Evolutionary conservation across 495 filamentous ascomycete genomes (phyloP).

Genomic region (Lasiosphaeria ovina): DNA sequence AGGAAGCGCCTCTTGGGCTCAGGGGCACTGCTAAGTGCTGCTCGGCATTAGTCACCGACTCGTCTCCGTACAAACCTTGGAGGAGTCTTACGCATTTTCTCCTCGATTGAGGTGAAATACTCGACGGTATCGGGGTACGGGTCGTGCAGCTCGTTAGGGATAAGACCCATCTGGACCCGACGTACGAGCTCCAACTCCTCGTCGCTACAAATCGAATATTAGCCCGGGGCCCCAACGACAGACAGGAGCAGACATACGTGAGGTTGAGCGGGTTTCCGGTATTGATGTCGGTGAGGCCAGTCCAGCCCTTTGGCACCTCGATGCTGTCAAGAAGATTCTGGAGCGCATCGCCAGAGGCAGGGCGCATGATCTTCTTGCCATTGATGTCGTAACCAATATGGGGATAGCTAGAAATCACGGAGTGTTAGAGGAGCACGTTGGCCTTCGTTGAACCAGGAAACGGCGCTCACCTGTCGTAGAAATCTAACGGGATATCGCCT

Average conservation of each 20-base stretch:
- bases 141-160: conserved; percentile 83
- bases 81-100: conserved; percentile 68
- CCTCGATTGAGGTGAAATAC: conserved; percentile 85
- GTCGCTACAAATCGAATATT: conserved; percentile 44
- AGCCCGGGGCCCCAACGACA: background rate
- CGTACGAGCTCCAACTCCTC: conserved; percentile 87
- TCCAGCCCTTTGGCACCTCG: conserved; percentile 97
- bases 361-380: conserved; percentile 94
- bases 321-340: conserved; percentile 95
- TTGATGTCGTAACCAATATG: conserved; percentile 99
- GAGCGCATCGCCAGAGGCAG: conserved; percentile 88
- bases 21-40: conserved; percentile 79
- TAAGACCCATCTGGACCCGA: conserved; percentile 87
- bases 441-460: too few relatives aligned
- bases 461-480: conserved; percentile 74
- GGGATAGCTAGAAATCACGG: conserved; percentile 51
- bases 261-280: conserved; percentile 90
- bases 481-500: conserved; percentile 87
- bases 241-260: conserved; percentile 11
- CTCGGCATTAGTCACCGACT: conserved; percentile 11
- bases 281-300: conserved; percentile 86
- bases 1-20: conserved; percentile 95
- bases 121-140: conserved; percentile 90
- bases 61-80: background rate
- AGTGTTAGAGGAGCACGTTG: background rate